phyloP scores from a whole-genome alignment of 345 rosid species.

The Salix arbutifolia region DNA sequence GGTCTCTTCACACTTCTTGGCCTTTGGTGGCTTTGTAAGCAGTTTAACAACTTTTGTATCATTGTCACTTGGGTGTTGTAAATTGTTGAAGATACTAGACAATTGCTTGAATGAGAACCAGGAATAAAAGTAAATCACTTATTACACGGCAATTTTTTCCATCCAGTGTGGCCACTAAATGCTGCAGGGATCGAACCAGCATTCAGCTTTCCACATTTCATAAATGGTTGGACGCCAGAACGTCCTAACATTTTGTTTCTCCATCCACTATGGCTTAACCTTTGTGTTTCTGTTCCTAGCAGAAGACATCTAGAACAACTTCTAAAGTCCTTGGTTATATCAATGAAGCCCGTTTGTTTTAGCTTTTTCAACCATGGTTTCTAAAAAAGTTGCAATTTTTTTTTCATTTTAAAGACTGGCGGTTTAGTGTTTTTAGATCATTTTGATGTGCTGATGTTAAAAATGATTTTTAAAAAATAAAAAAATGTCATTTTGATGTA shows the following conservation, averaged over 20 bases:
- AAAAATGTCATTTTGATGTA: no score
- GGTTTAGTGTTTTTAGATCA: no score
- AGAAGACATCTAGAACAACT: background rate
- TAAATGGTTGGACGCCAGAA: background rate
- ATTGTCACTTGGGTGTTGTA: background rate
- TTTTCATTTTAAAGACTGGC: no score
- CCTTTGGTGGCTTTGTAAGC: constrained; percentile 70
- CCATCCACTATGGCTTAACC: background rate
- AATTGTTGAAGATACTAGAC: background rate
- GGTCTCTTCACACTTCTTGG: constrained; percentile 57
- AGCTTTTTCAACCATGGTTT: no score
- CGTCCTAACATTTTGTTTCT: no score
- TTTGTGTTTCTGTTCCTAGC: background rate
- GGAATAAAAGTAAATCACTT: background rate
- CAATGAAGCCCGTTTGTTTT: no score
- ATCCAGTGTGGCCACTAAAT: constrained; percentile 60
- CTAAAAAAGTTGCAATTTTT: no score
- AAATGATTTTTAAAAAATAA: no score
- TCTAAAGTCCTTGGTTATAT: background rate
- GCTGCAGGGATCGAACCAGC: constrained; percentile 52
- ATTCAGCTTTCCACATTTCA: constrained; percentile 32
- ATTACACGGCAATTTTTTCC: constrained; percentile 5
- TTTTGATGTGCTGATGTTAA: no score
- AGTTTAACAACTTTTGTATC: background rate
- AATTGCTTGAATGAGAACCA: background rate